A percentile compares a stretch with the other conserved stretches of the same genome.
These are phyloP conservation scores for Aurantiochytrium sp. DNA, from an alignment of 108 stramenopile species.

Conservation along the genomic window DNA sequence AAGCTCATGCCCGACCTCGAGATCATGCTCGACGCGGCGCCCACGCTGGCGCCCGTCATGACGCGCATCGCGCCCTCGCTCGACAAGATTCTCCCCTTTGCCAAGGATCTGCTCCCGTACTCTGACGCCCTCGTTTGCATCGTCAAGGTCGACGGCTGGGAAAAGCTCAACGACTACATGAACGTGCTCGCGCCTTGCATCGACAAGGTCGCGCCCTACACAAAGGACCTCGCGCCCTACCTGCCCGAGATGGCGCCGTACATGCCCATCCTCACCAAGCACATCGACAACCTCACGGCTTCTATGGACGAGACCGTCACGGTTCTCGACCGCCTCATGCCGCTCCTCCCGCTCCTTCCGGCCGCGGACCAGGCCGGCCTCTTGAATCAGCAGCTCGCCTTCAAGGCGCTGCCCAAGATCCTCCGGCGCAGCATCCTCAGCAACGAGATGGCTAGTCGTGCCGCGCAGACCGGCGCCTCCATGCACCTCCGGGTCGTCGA, in stretches of 20 bases:
- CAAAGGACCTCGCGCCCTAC: neutral
- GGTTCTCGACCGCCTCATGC: neutral
- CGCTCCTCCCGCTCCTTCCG: neutral
- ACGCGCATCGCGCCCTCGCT: neutral
- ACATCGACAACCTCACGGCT: slow-evolving; percentile 7
- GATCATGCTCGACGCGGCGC: neutral
- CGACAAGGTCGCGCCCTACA: neutral
- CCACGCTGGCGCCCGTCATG: neutral
- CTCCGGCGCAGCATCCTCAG: neutral
- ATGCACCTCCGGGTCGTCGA: neutral
- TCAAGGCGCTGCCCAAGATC: neutral
- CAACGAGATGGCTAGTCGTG: neutral
- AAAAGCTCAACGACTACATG: neutral
- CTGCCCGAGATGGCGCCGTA: neutral
- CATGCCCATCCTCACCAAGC: slow-evolving; percentile 18
- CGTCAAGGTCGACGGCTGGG: slow-evolving; percentile 11
- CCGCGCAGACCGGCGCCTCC: neutral
- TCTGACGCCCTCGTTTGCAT: neutral
- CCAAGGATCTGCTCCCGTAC: neutral
- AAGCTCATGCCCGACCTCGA: slow-evolving; percentile 21
- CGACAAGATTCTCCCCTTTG: neutral
- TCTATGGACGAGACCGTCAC: neutral
- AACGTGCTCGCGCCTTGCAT: neutral
- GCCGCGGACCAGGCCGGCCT: slow-evolving; percentile 9
- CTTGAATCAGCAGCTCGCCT: neutral